These are phyloP conservation scores for Ophiosphaerella korrae DNA, from an alignment of 2,329 filamentous ascomycete species.

Conservation along the genomic window DNA sequence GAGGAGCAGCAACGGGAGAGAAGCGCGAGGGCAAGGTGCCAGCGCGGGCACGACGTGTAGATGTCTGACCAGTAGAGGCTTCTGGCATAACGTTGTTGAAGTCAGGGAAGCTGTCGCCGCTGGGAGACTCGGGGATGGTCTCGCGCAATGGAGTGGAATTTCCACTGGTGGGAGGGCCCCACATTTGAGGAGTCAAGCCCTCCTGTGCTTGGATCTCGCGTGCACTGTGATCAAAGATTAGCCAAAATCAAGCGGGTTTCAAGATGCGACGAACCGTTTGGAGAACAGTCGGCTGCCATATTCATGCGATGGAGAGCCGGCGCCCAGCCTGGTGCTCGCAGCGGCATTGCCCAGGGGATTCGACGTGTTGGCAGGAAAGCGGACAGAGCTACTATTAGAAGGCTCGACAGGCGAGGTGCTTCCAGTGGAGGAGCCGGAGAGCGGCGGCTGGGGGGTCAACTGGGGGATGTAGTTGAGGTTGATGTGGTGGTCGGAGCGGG, in stretches of 20 bases:
- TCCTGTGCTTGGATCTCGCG: slow-evolving; percentile 97
- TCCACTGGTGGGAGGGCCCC: slow-evolving; percentile 95
- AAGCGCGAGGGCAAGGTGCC: slow-evolving; percentile 97
- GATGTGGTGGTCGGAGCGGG: slow-evolving; percentile 81
- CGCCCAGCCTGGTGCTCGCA: slow-evolving; percentile 72
- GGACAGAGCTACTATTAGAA: slow-evolving; percentile 64
- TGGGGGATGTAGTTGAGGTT: slow-evolving; percentile 80
- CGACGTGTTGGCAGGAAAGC: slow-evolving; percentile 75
- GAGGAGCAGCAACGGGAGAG: slow-evolving; percentile 73
- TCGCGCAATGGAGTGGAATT: slow-evolving; percentile 95
- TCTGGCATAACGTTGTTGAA: slow-evolving; percentile 75
- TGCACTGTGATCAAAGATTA: slow-evolving; percentile 64
- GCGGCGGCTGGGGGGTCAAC: slow-evolving; percentile 67
- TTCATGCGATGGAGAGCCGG: slow-evolving; percentile 96
- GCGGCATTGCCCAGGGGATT: slow-evolving; percentile 57
- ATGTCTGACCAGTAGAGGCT: slow-evolving; percentile 63
- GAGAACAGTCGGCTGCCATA: slow-evolving; percentile 79
- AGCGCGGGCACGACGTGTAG: slow-evolving; percentile 80
- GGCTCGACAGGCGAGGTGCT: slow-evolving; percentile 82
- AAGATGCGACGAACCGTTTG: slow-evolving; percentile 73
- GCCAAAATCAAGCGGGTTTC: slow-evolving; percentile 35
- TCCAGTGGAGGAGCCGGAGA: slow-evolving; percentile 79
- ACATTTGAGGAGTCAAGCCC: slow-evolving; percentile 74
- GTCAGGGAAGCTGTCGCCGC: slow-evolving; percentile 89
- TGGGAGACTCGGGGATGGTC: slow-evolving; percentile 96